These are phyloP conservation scores for Rutstroemia sp. DNA, from an alignment of 2,329 filamentous ascomycete genomes.

Conservation along the genomic window DNA sequence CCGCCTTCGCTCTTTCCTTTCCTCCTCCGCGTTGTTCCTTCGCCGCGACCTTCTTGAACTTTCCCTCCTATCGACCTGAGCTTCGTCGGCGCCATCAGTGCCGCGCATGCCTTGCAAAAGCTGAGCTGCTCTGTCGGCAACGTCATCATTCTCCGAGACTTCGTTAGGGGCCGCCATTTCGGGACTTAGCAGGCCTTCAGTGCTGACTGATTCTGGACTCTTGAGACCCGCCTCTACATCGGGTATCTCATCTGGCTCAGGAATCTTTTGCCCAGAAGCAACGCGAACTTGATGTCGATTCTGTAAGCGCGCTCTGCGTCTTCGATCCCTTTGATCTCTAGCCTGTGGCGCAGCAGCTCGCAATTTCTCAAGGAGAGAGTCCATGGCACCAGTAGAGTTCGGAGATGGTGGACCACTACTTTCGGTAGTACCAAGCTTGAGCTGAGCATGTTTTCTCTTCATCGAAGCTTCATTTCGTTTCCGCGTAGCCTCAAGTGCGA, in stretches of 20 bases:
- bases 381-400: slow-evolving; percentile 83
- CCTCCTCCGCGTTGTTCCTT: slow-evolving; percentile 68
- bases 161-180: slow-evolving; percentile 20
- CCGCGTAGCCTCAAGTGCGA: slow-evolving; percentile 70
- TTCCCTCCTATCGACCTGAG: slow-evolving; percentile 44
- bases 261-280: slow-evolving; percentile 83
- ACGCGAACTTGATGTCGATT: slow-evolving; percentile 85
- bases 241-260: slow-evolving; percentile 58
- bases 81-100: slow-evolving; percentile 46
- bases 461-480: slow-evolving; percentile 85
- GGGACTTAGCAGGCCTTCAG: slow-evolving; percentile 27
- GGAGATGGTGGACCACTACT: slow-evolving; percentile 53
- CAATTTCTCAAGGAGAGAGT: slow-evolving; percentile 88
- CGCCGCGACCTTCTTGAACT: slow-evolving; percentile 50
- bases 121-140: slow-evolving; percentile 77
- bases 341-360: slow-evolving; percentile 87
- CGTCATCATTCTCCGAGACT: slow-evolving; percentile 45
- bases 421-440: slow-evolving; percentile 41
- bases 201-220: slow-evolving; percentile 39
- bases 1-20: slow-evolving; percentile 59
- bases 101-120: slow-evolving; percentile 77
- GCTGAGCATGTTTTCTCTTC: slow-evolving; percentile 75
- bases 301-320: slow-evolving; percentile 80
- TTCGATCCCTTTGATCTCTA: slow-evolving; percentile 80
- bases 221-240: slow-evolving; percentile 46